Base-by-base conservation (phyloP, 164 flowering plant species). In the Piper longum region DNA sequence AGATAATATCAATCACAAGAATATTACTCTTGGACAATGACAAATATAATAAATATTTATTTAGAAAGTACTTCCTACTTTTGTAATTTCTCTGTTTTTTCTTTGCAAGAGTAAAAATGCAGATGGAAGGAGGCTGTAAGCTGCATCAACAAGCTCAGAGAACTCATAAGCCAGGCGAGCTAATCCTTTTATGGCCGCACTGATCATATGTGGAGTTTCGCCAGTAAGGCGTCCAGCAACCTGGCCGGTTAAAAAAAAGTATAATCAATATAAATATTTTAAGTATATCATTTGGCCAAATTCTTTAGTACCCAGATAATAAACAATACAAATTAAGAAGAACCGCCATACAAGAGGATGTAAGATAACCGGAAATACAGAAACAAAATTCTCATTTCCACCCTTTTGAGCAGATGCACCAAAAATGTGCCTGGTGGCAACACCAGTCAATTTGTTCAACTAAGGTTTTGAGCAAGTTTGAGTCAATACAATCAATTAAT, bases 161-260 rank as follows among this genome's bases (percentile, higher is more conserved):
- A 95, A 95, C 77, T 95, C 99, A 73, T 95, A 95, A 62, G 95
- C 87, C 82, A 95, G 81, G 26, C 99, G 99, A 73, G 99, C 97
- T 67, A 91, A 67, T 61, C 93, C 99, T 74, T 86, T 95, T 56
- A 86, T 83, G 57, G 96, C 86, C 61, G 97, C 97, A 81, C 99
- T 91, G 67, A 91, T 84, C 96, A 87, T 85, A 56, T 91, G 97
- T 70, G 99, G 96, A 60, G 87, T 80, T 69, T 88, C 89, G n/a
- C 97, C 91, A 70, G 91, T 90, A 69, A 95, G 67, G 56, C 95
- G 87, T 66, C 88, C 91, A 68, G 95, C 95, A 7, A 91, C 89
- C 99, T 95, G 75, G 16, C 3, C 14, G 12, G 2, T 44, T 9
- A 44, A 44, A 9, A 43, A 8, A 44, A 44, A 9, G 8, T 5